These are phyloP conservation scores for Colletotrichum liaoningense DNA, from an alignment of 2,329 filamentous ascomycete genomes.

Conservation along the genomic window DNA sequence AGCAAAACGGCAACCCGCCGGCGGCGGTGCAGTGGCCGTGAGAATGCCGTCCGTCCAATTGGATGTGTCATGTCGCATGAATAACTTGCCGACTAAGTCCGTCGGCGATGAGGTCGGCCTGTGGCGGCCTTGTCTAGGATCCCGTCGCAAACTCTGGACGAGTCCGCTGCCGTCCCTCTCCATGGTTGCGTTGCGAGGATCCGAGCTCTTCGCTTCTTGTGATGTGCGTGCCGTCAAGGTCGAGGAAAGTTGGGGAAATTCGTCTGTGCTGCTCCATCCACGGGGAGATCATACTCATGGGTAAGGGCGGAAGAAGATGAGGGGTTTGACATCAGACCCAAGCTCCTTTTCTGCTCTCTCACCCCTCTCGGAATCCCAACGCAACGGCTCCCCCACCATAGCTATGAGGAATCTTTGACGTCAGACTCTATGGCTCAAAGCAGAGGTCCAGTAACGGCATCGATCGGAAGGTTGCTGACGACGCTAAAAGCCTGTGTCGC, in stretches of 20 bases:
- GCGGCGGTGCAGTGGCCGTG: not conserved
- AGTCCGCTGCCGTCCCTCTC: not conserved
- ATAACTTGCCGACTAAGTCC: not conserved
- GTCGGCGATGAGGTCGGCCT: not conserved
- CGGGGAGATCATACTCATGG: not conserved
- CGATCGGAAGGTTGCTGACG: not conserved
- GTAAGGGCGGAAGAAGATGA: not conserved
- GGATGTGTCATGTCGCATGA: not conserved
- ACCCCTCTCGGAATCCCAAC: not conserved
- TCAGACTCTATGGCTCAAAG: not conserved
- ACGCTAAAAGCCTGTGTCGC: not conserved
- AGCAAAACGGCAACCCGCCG: slow-evolving; percentile 17
- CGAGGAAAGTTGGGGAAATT: not conserved
- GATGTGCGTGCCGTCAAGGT: not conserved
- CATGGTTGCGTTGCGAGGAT: not conserved
- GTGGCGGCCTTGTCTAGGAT: not conserved
- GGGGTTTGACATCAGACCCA: slow-evolving; percentile 8
- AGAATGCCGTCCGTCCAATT: not conserved
- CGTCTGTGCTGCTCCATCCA: not conserved
- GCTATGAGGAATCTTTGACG: not conserved
- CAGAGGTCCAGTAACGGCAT: not conserved
- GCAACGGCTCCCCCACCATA: not conserved
- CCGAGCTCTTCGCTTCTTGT: not conserved
- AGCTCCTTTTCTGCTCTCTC: not conserved
- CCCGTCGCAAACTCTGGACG: not conserved